A percentile compares a stretch with the other conserved stretches of the same genome.
These are phyloP conservation scores for Podosphaera fusca DNA, from an alignment of 2,329 filamentous ascomycete species.

Conservation along the genomic window DNA sequence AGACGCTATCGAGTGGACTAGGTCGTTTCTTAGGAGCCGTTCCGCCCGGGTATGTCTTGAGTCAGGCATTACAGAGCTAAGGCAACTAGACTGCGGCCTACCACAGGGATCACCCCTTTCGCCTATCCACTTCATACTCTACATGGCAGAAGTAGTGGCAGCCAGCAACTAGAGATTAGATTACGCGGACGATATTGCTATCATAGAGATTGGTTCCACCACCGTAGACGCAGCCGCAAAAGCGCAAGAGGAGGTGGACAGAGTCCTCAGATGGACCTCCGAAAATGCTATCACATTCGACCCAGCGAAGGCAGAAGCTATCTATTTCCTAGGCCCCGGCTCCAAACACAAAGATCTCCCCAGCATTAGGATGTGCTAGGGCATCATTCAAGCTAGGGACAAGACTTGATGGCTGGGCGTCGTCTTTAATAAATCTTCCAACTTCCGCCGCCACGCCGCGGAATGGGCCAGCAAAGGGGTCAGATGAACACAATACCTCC, in stretches of 20 bases:
- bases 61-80: background rate
- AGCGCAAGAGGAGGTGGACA: background rate
- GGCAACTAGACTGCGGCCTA: background rate
- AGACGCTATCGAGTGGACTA: background rate
- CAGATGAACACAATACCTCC: no score
- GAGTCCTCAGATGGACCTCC: background rate
- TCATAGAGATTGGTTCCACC: background rate
- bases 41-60: background rate
- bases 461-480: no score
- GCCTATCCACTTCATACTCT: background rate
- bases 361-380: no score
- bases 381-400: no score
- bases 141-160: background rate
- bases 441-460: no score
- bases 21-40: background rate
- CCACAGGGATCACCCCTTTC: background rate
- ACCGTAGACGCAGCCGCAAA: background rate
- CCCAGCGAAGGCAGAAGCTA: no score
- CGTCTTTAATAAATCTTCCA: no score
- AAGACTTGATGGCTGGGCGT: no score
- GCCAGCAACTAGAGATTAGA: background rate
- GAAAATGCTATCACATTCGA: background rate
- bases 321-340: no score
- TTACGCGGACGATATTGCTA: background rate
- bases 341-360: no score